Evolutionary conservation across 805 yeast genomes (phyloP).

Genomic region (Yarrowia deformans): DNA sequence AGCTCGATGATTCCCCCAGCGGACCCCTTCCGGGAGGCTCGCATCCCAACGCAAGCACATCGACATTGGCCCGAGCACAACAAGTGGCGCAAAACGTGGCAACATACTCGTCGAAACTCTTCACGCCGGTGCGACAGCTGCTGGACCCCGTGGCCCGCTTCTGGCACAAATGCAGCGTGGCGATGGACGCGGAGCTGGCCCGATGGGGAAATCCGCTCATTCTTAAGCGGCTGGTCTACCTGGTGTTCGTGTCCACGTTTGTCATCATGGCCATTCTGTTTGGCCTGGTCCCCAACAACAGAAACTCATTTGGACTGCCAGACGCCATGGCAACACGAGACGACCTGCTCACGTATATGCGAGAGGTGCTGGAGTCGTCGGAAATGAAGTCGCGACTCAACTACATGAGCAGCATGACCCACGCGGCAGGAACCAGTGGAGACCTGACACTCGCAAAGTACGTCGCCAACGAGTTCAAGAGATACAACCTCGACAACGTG

Average conservation of each 20-base stretch:
- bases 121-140: conserved; percentile 15
- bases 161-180: conserved; percentile 30
- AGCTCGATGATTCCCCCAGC: conserved; percentile 33
- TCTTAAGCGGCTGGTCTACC: conserved; percentile 76
- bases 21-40: conserved; percentile 32
- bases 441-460: conserved; percentile 76
- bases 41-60: conserved; percentile 31
- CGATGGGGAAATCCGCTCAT: conserved; percentile 69
- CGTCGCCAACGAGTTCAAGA: conserved; percentile 63
- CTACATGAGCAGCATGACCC: conserved; percentile 82
- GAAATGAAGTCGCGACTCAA: conserved; percentile 70
- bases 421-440: conserved; percentile 86
- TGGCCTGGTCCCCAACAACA: conserved; percentile 59
- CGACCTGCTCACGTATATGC: conserved; percentile 59
- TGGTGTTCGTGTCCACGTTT: conserved; percentile 65
- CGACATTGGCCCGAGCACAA: conserved; percentile 9
- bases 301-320: conserved; percentile 57
- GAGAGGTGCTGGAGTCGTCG: conserved; percentile 60
- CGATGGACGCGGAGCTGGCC: conserved; percentile 27
- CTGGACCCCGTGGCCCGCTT: conserved; percentile 30
- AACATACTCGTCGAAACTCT: conserved; percentile 13
- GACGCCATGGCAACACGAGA: conserved; percentile 64
- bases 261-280: conserved; percentile 66
- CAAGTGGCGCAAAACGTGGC: conserved; percentile 36
- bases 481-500: conserved; percentile 62